Base-by-base conservation (phyloP, 192 early-diverging fungal genomes). In the Powellomyces hirtus region DNA sequence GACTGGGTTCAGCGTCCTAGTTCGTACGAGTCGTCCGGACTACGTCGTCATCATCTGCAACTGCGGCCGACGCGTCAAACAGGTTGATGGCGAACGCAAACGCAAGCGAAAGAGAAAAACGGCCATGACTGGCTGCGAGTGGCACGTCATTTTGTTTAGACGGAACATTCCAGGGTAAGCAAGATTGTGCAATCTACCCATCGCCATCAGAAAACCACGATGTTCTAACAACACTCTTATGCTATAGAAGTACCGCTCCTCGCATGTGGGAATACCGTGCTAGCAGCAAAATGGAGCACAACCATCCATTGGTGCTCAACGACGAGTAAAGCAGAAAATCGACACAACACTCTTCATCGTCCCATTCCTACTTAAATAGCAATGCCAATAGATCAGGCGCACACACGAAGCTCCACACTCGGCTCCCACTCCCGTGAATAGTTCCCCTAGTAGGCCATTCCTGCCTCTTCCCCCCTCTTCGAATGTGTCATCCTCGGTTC, bases 1-100 rank as follows among this genome's bases (percentile, higher is more conserved):
- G 50, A 27, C 57, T 7, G 73, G 73, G 22, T 75, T 75, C 51
- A 36, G 36, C n/a, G 73, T 75, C 0, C 62, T 75, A 14, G 73
- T 75, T 24, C 58, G 73, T 14, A 75, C 73, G n/a, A 44, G 35
- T 20, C 38, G 69, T 22, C 56, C 66, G 45, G 73, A 75, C 38
- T 75, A 75, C 56, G 73, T 75, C 13, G 73, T 75, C 7, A 64
- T 75, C 31, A 75, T 75, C 27, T 75, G 73, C 67, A 75, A 65
- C 57, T 75, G 73, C 42, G 73, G 73, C 0, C 42, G 73, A 11
- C 13, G 73, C 55, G 57, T 60, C 38, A 59, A 68, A 57, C 44
- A 75, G 45, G 58, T 30, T 1, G 57, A 61, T 33, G 73, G 49
- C 10, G 68, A 71, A 49, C 13, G 50, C 55, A 62, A 70, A 42